Evolutionary conservation across 2,329 filamentous ascomycete species (phyloP), one percentile per base, ranked within the genome.

Genomic region (Rutstroemia sp.): DNA sequence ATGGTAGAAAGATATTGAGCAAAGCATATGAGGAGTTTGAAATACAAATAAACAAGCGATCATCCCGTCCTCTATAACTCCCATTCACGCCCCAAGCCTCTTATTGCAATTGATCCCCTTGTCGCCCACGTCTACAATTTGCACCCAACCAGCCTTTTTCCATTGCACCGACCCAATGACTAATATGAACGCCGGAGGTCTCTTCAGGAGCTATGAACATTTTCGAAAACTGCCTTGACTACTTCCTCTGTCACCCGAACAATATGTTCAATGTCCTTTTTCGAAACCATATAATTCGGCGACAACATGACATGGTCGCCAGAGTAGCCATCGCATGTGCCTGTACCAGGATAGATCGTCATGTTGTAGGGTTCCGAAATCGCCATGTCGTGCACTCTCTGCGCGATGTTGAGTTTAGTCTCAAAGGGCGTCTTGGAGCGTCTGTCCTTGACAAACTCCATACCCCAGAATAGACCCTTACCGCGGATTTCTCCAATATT

Each of bases 281-380:
- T 71, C 0, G 75, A 79, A 42, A 82, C 72, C 61, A 77, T 82
- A 69, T 81, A 87, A 4, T 82, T 74, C 18, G 85, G 85, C 8
- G 81, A 77, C 19, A 87, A 63, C 38, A 87, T 73, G 46, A 86
- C 71, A 68, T 86, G 81, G 63, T 87, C 84, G 2, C 84, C 84
- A 5, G 65, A 68, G n/a, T 68, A 66, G 9, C 82, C 82, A 64
- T 83, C 67, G 4, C 73, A 78, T 5, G 77, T 79, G 5, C 84
- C 83, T 6, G 73, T 74, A 5, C 80, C 80, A 12, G 77, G 76
- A 64, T 86, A 87, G n/a, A 86, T 65, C 3, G 77, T 77, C 60
- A 87, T 79, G 54, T 74, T 75, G 63, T 79, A 75, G 9, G 66
- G 63, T 19, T 66, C 59, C 2, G 66, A 66, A 49, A 71, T 62